phyloP scores from a whole-genome alignment of 169 alveolate genomes.

The Eimeria mitis region DNA sequence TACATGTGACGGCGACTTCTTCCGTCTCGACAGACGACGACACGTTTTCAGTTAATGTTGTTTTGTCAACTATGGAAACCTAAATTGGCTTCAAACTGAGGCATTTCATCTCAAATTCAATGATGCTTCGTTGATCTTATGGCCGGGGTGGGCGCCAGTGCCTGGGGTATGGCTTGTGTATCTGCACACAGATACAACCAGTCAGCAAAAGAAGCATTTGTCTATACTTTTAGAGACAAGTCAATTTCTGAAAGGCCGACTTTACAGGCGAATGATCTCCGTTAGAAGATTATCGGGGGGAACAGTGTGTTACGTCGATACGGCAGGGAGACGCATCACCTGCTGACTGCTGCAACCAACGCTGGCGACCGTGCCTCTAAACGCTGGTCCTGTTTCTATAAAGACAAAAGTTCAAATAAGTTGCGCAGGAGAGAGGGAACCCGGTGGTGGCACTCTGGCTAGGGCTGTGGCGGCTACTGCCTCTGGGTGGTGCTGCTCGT shows the following conservation, averaged over 20 bases:
- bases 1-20: not conserved
- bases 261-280: not conserved
- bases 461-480: not conserved
- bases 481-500: not conserved
- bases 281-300: not conserved
- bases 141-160: constrained; percentile 9
- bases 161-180: not conserved
- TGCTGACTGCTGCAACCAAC: not conserved
- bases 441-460: not conserved
- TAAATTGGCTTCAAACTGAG: not conserved
- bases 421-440: not conserved
- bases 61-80: not conserved
- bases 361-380: not conserved
- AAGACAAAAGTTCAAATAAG: not conserved
- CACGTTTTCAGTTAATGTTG: not conserved
- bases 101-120: constrained; percentile 8
- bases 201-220: not conserved
- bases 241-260: not conserved
- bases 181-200: not conserved
- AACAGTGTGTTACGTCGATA: not conserved
- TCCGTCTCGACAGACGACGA: not conserved
- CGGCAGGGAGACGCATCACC: not conserved
- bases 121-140: constrained; percentile 9
- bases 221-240: not conserved
- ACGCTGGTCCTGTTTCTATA: not conserved